Percentiles rank a stretch among this genome's conserved stretches.
Conservation (phyloP, 768 basidiomycete species). For the Hemileccinum rubropunctum region DNA sequence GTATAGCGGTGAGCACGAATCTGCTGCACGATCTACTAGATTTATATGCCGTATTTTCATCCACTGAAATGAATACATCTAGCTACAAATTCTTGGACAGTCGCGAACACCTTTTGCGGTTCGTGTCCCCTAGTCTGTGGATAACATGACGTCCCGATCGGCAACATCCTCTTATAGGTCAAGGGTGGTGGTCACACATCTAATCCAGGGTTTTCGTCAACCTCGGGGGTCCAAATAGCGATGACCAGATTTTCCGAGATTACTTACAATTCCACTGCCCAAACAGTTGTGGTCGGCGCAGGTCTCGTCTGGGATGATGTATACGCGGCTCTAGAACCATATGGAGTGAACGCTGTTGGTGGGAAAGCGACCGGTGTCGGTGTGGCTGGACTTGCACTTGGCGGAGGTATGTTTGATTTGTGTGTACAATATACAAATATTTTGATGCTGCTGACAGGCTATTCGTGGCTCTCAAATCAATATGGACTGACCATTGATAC, state of each 20-base stretch:
- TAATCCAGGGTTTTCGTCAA: conserved; percentile 58
- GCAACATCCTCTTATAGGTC: conserved; percentile 38
- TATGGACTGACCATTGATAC: conserved; percentile 57
- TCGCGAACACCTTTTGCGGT: conserved; percentile 30
- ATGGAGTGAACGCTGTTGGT: conserved; percentile 55
- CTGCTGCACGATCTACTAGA: background rate
- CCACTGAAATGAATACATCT: background rate
- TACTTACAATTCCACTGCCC: conserved; percentile 34
- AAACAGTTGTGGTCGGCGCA: conserved; percentile 39
- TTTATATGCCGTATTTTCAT: background rate
- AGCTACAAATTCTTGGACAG: conserved; percentile 40
- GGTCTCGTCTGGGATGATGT: conserved; percentile 64
- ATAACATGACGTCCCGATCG: too few relatives aligned
- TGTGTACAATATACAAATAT: background rate
- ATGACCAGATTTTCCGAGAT: conserved; percentile 46
- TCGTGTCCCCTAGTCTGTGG: background rate
- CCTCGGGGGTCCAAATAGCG: conserved; percentile 53
- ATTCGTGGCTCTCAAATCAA: conserved; percentile 54
- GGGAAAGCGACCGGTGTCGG: conserved; percentile 53
- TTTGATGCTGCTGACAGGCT: conserved; percentile 1
- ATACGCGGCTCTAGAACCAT: conserved; percentile 47
- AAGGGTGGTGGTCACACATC: conserved; percentile 59
- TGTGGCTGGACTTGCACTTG: conserved; percentile 56
- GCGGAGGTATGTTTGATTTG: conserved; percentile 41
- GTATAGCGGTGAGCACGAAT: conserved; percentile 46